Conservation (phyloP, 1,139 yeast genomes). For the Magnusiomyces paraingens region DNA sequence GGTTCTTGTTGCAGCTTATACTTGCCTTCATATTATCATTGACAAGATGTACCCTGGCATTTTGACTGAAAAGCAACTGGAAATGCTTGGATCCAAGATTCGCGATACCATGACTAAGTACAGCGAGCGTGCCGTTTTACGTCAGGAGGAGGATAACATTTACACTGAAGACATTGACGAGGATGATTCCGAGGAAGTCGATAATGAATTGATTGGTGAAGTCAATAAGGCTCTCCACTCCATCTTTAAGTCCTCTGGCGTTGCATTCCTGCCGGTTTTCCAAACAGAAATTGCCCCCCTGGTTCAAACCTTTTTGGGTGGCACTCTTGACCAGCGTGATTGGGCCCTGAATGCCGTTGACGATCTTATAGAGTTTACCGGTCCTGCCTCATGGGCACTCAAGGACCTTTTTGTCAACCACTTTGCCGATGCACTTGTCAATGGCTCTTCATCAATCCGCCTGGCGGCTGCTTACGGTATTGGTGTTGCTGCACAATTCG, state of each 20-base stretch:
- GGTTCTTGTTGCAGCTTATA: constrained; percentile 68
- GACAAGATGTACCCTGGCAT: constrained; percentile 57
- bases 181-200: constrained; percentile 83
- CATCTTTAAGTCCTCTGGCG: constrained; percentile 58
- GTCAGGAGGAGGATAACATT: constrained; percentile 51
- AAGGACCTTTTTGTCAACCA: constrained; percentile 59
- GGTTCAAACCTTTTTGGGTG: constrained; percentile 37
- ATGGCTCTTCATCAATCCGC: constrained; percentile 62
- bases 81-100: constrained; percentile 53
- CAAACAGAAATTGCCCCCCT: constrained; percentile 37
- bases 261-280: constrained; percentile 59
- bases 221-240: constrained; percentile 72
- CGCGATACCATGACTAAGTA: constrained; percentile 60
- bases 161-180: constrained; percentile 60
- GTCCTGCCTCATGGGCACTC: constrained; percentile 57
- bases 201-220: constrained; percentile 83
- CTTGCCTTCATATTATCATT: constrained; percentile 62
- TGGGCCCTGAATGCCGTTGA: constrained; percentile 79
- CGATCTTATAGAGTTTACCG: constrained; percentile 75
- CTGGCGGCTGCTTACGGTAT: constrained; percentile 84
- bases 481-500: constrained; percentile 80
- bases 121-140: constrained; percentile 63
- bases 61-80: constrained; percentile 53
- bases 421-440: constrained; percentile 55
- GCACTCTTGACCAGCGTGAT: constrained; percentile 60